These are phyloP conservation scores for Aspergillus sclerotioniger DNA, from an alignment of 495 filamentous ascomycete species.

Conservation along the genomic window DNA sequence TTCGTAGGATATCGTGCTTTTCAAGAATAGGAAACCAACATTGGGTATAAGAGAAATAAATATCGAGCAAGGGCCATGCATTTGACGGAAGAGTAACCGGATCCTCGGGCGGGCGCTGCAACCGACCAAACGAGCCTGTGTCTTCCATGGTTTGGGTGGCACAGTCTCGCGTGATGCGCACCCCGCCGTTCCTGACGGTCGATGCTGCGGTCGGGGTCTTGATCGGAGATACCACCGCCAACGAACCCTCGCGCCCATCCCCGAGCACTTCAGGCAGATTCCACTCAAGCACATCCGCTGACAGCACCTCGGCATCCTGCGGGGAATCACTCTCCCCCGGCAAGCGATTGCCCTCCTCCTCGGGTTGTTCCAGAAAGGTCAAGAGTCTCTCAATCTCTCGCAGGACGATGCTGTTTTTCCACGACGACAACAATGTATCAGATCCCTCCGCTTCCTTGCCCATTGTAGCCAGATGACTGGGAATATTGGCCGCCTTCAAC, in stretches of 20 bases:
- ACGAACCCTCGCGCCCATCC: slow-evolving; percentile 22
- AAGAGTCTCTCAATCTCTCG: slow-evolving; percentile 53
- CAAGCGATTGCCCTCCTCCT: slow-evolving; percentile 30
- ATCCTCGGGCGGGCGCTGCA: neutral
- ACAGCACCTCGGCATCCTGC: slow-evolving; percentile 35
- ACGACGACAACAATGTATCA: slow-evolving; percentile 49
- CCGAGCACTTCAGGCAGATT: slow-evolving; percentile 33
- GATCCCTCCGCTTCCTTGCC: slow-evolving; percentile 45
- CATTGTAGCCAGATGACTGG: slow-evolving; percentile 42
- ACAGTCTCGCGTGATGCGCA: slow-evolving; percentile 25
- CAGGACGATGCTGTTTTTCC: slow-evolving; percentile 53
- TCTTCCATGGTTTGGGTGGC: slow-evolving; percentile 24
- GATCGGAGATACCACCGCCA: slow-evolving; percentile 31
- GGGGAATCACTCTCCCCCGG: slow-evolving; percentile 34
- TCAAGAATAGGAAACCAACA: slow-evolving; percentile 72
- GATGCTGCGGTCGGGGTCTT: slow-evolving; percentile 27
- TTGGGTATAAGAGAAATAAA: slow-evolving; percentile 73
- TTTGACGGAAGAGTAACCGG: slow-evolving; percentile 35
- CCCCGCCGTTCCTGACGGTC: slow-evolving; percentile 12
- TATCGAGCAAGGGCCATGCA: slow-evolving; percentile 61
- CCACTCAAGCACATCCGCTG: slow-evolving; percentile 40
- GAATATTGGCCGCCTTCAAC: slow-evolving; percentile 39
- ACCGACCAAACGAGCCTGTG: neutral
- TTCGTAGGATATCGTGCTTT: slow-evolving; percentile 60
- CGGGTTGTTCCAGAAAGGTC: slow-evolving; percentile 42